Evolutionary conservation across 768 basidiomycete species (phyloP), one percentile per base, ranked within the genome.

Genomic region (Leccinum subtestaceum): DNA sequence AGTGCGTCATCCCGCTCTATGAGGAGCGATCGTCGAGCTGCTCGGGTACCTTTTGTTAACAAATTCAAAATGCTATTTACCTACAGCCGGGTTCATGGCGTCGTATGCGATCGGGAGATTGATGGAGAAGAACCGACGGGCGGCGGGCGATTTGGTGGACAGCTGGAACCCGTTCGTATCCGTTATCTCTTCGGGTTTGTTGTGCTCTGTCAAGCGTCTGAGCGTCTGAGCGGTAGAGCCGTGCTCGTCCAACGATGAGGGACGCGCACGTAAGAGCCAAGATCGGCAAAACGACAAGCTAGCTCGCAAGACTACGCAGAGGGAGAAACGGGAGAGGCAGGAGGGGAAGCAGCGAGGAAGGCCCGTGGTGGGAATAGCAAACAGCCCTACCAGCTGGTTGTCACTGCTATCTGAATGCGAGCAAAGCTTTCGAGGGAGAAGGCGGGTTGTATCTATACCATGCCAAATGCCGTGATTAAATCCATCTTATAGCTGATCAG

Each of bases 111-210:
- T 67, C 12, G 63, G 63, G 21, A 61, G 31, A 52, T 68, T 5
- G 55, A 71, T 70, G 75, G 75, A 63, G 68, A 69, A 68, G 73
- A 82, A 79, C 63, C 64, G 68, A 1, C 65, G 63, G 2, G 73
- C 77, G 3, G 79, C 78, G 13, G 75, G 72, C 10, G 72, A 80
- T 19, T 53, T 80, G 1, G 66, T 84, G 13, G 78, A 80, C 51
- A 69, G 70, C 55, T 84, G 83, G 83, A 84, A 84, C 59, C 74
- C 47, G 83, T 83, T 19, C 6, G 69, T 67, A 11, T 10, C 10
- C 10, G 10, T 31, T 0, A 31, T 29, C 47, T n/a, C 4, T 10
- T 1, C 40, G 1, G n/a, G 40, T 40, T 15, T 38, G n/a, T 9
- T 40, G 4, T 40, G n/a, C 9, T 83, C 0, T 66, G 71, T 23